Evolutionary conservation across 768 basidiomycete species (phyloP), one percentile per base, ranked within the genome.

Genomic region (Lentinula detonsa): DNA sequence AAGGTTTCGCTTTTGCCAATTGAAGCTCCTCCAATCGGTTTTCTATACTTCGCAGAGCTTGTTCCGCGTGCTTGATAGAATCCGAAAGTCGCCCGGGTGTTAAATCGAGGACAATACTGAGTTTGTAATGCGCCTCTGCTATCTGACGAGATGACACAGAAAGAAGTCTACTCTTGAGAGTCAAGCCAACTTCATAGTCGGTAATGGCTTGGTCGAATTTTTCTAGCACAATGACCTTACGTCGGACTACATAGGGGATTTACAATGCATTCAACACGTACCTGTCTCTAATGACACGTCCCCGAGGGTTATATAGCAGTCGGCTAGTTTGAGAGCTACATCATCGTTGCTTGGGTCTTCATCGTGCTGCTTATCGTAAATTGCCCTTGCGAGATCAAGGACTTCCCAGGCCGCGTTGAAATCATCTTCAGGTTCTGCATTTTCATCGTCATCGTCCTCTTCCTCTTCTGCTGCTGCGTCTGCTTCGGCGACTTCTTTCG

Each of bases 391-490:
- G 60, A 96, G 85, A 66, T 99, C 97, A n/a, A 99, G 79, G 2
- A 96, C 88, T 69, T 97, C 92, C 95, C 96, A 99, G 11, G 97
- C 94, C 28, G 93, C 93, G 65, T 96, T 97, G 72, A 97, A 97
- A 68, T 98, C 97, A 66, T 99, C 97, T 67, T 97, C 96, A 0
- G 92, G 93, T 67, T 91, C 93, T 3, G 71, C 90, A 11, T 87
- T 90, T 3, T 85, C 89, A 2, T 76, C 90, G 8, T 81, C 86
- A 1, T 76, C 85, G 6, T 81, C 81, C 0, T 69, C 72, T 5
- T 65, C 73, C 21, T 70, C 62, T 2, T 76, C 81, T 3, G 74
- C 81, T 3, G 68, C 77, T 1, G 77, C 81, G 5, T 75, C 81
- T 2, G 68, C 77, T 59, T 82, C 81, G 8, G 72, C 75, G 45